A percentile compares a stretch with the other conserved stretches of the same genome.
Conservation (phyloP, 495 filamentous ascomycete species). For the Penicillium atrosanguineum region DNA sequence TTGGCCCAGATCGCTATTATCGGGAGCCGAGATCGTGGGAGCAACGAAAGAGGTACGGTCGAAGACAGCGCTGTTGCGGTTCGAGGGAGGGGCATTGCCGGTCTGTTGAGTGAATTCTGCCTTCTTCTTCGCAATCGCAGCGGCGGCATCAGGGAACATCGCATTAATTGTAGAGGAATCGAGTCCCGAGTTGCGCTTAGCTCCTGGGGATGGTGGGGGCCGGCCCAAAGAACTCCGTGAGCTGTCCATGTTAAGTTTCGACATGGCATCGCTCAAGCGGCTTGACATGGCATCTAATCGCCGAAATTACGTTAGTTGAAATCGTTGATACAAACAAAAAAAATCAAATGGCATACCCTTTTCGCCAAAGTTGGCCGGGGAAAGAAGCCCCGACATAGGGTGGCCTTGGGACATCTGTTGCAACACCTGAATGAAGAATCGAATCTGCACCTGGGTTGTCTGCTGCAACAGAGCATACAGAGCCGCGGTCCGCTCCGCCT, state of each 20-base stretch:
- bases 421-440: conserved; percentile 97
- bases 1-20: conserved; percentile 53
- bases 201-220: conserved; percentile 72
- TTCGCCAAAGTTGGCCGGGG: conserved; percentile 90
- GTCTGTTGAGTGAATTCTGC: conserved; percentile 94
- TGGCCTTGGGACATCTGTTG: conserved; percentile 98
- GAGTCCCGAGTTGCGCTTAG: conserved; percentile 87
- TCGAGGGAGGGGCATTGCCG: conserved; percentile 83
- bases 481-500: conserved; percentile 93
- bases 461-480: conserved; percentile 95
- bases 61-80: conserved; percentile 85
- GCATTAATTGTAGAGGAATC: conserved; percentile 94
- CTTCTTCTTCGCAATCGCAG: conserved; percentile 95
- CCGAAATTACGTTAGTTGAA: conserved; percentile 8
- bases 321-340: conserved; percentile 1
- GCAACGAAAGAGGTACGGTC: conserved; percentile 77
- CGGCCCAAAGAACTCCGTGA: conserved; percentile 81
- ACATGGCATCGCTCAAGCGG: conserved; percentile 96
- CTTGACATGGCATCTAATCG: conserved; percentile 91
- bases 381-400: conserved; percentile 94
- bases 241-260: conserved; percentile 80
- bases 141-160: conserved; percentile 98
- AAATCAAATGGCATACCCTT: conserved; percentile 61
- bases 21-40: conserved; percentile 72
- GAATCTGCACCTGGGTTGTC: conserved; percentile 97